Conservation (phyloP, 2,329 filamentous ascomycete genomes). For the Septoria linicola region DNA sequence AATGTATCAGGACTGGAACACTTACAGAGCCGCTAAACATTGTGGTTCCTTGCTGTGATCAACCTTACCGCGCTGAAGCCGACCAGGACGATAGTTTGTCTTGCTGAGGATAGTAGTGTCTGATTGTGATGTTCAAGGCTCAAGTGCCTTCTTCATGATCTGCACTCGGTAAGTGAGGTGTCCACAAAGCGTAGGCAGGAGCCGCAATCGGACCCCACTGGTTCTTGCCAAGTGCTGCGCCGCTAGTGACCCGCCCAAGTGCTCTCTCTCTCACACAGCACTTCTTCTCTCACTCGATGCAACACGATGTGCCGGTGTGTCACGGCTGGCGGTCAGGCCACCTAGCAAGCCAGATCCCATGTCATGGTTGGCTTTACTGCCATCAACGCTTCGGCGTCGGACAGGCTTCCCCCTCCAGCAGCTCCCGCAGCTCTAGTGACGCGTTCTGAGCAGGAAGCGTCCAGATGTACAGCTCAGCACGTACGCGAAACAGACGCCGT, state of each 20-base stretch:
- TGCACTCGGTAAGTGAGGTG: no score
- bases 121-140: no score
- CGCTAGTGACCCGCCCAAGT: not conserved
- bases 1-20: not conserved
- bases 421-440: not conserved
- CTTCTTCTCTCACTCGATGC: no score
- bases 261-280: no score
- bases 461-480: not conserved
- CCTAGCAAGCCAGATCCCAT: not conserved
- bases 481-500: not conserved
- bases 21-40: constrained; percentile 33
- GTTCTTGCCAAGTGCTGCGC: not conserved
- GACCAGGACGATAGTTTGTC: not conserved
- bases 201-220: no score
- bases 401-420: not conserved
- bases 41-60: not conserved
- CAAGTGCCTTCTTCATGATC: no score
- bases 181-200: no score
- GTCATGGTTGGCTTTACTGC: constrained; percentile 25
- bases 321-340: constrained; percentile 1
- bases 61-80: not conserved
- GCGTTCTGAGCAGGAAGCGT: no score
- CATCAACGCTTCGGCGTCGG: constrained; percentile 20
- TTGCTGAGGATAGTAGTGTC: no score
- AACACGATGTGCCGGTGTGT: no score